A percentile compares a stretch with the other conserved stretches of the same genome.
These are phyloP conservation scores for Hypomontagnella submonticulosa DNA, from an alignment of 495 filamentous ascomycete genomes.

Conservation along the genomic window DNA sequence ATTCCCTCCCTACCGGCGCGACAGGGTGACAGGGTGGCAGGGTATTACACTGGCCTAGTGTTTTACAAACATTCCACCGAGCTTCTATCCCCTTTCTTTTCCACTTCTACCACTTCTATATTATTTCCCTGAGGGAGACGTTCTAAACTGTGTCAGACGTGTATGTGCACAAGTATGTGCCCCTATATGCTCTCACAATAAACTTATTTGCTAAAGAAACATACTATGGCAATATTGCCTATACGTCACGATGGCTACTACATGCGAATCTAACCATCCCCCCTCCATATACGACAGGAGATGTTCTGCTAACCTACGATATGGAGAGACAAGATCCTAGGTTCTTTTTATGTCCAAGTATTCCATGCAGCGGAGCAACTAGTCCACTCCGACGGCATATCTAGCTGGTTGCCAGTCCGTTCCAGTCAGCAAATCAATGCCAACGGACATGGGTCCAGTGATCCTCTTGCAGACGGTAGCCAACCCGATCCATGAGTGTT, in stretches of 20 bases:
- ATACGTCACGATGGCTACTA: slow-evolving; percentile 17
- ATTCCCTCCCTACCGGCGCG: slow-evolving; percentile 17
- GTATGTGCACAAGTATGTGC: not conserved
- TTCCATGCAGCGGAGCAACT: slow-evolving; percentile 35
- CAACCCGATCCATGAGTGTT: slow-evolving; percentile 40
- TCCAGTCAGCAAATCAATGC: slow-evolving; percentile 39
- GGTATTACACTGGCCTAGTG: slow-evolving; percentile 11
- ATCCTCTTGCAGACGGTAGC: slow-evolving; percentile 37
- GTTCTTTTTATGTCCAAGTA: slow-evolving; percentile 5
- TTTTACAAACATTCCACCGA: slow-evolving; percentile 38
- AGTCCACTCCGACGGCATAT: slow-evolving; percentile 34
- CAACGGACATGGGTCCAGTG: slow-evolving; percentile 39
- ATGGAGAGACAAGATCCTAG: slow-evolving; percentile 23
- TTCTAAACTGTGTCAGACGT: slow-evolving; percentile 7
- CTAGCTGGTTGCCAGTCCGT: slow-evolving; percentile 28
- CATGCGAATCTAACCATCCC: slow-evolving; percentile 1
- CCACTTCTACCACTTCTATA: slow-evolving; percentile 29
- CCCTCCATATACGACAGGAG: slow-evolving; percentile 2
- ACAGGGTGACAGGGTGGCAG: too few relatives aligned
- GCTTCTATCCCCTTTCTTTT: slow-evolving; percentile 29
- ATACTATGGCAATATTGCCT: not conserved
- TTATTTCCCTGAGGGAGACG: not conserved
- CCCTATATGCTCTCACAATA: not conserved
- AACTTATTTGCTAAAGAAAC: not conserved
- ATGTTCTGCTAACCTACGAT: slow-evolving; percentile 23